Base-by-base conservation (phyloP, 148 eudicot species). In the Rhododendron vialii region DNA sequence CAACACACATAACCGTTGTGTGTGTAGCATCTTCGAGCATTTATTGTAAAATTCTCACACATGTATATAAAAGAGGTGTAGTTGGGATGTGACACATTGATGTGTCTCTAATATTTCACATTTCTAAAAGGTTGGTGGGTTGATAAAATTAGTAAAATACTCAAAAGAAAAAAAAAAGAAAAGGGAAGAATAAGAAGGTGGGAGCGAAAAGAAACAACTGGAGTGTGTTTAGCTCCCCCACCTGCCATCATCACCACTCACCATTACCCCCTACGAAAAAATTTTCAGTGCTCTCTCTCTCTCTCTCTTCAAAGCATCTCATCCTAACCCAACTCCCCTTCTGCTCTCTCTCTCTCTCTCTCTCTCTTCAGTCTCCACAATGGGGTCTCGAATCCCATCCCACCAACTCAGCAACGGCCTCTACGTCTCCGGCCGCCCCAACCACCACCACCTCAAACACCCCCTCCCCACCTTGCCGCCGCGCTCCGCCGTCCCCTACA, bases 361-460 rank as follows among this genome's bases (percentile, higher is more conserved):
- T 35, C 69, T 24, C 53, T 2, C 53, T 38, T 5, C 41, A 38
- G 43, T 41, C 50, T 18, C 65, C 28, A 75, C 45, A 57, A 95
- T 94, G 96, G 92, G 92, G 2, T 79, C 89, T 55, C 88, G 95
- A 38, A 93, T 93, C 67, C 95, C 91, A 14, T 93, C 98, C 8
- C 98, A 96, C 88, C 91, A 96, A 92, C 96, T 93, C 43, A 93
- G 95, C 91, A 92, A 88, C 84, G 98, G 98, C 3, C 95, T 96
- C 38, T 89, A 87, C 87, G 98, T 96, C 14, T 96, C 98, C 78
- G 98, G 98, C 41, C 94, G 91, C 5, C 95, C 94, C 84, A 95
- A 91, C 10, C 91, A 91, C 10, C 82, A 80, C 43, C 75, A 69
- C 36, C 92, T 57, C 86, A 89, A 86, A 22, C 89, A 89, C 4